Conservation (phyloP, 2,329 filamentous ascomycete genomes). For the Xylariaceae sp. region DNA sequence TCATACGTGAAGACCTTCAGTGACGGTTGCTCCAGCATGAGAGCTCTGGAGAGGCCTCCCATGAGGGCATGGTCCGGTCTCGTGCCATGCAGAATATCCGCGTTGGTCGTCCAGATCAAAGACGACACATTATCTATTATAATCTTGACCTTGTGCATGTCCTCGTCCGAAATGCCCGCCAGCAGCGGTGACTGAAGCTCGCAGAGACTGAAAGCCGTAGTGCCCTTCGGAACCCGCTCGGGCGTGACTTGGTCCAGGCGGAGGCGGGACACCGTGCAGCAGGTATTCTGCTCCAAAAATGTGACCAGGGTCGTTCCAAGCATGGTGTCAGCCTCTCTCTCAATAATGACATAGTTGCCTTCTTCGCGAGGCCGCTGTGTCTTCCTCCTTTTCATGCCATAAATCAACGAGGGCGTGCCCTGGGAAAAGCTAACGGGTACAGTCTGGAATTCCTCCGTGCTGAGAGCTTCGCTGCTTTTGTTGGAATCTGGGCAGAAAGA, state of each 20-base stretch:
- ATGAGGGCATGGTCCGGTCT: constrained; percentile 9
- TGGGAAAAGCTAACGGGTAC: too few species aligned
- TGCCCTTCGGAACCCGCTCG: constrained; percentile 1
- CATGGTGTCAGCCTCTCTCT: background rate
- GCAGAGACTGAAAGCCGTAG: constrained; percentile 7
- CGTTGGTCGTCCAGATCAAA: constrained; percentile 14
- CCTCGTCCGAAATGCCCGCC: constrained; percentile 1
- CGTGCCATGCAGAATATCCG: constrained; percentile 2
- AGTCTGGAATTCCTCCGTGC: too few species aligned
- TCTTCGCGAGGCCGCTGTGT: background rate
- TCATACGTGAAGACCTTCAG: constrained; percentile 15
- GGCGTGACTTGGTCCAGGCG: background rate
- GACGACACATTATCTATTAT: constrained; percentile 9
- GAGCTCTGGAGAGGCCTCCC: constrained; percentile 9
- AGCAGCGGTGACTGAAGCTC: constrained; percentile 11
- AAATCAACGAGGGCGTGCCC: background rate
- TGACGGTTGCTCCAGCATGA: constrained; percentile 18
- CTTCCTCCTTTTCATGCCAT: background rate
- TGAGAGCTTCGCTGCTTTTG: too few species aligned
- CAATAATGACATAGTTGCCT: constrained; percentile 10
- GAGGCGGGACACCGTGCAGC: background rate
- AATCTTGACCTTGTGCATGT: constrained; percentile 13
- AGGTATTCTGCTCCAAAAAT: too few species aligned
- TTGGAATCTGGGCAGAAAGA: too few species aligned
- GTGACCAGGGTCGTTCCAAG: constrained; percentile 4